Evolutionary conservation across 1,284 basidiomycete genomes (phyloP), one percentile per base, ranked within the genome.

Genomic region (Ustilago shanxiensis): DNA sequence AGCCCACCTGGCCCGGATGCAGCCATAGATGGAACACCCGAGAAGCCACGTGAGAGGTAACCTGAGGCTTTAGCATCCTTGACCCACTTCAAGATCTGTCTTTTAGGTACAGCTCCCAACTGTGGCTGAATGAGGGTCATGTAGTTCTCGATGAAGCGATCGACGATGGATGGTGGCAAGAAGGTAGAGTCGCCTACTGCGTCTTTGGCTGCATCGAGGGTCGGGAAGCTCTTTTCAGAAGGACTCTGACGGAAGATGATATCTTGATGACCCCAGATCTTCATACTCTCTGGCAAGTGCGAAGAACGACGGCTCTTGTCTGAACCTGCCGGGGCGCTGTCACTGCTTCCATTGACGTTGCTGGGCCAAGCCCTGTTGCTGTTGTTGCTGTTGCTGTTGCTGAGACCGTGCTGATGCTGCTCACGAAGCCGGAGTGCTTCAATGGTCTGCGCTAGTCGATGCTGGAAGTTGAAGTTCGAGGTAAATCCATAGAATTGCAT

Each of bases 401-500:
- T 56, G 26, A 45, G 33, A 8, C n/a, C 52, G 20, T 66, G 63
- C 39, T 75, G 68, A 45, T 67, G 64, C 22, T 65, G 71, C 45
- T 77, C 75, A 10, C 75, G 75, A 33, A 77, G 45, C 0, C 66
- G 56, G 5, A 77, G 55, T 8, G 75, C 70, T 20, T 77, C 70
- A 11, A 77, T 66, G 18, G 71, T 73, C 54, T 77, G 71, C 2
- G 64, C 58, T n/a, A 77, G 64, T 1, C 75, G 56, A 53, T 77
- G 75, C 55, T 77, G 75, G 31, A 77, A 73, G 57, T 77, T 77
- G 35, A 77, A 77, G 55, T 73, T 77, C 55, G 75, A 77, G 13
- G 74, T 77, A 66, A 77, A 77, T 24, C 74, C 74, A 56, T 72
- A 77, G 62, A 77, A 77, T 39, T 77, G 74, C 70, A 72, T 72